phyloP scores from a whole-genome alignment of 2,329 filamentous ascomycete genomes.

The Cryphonectria radicalis region DNA sequence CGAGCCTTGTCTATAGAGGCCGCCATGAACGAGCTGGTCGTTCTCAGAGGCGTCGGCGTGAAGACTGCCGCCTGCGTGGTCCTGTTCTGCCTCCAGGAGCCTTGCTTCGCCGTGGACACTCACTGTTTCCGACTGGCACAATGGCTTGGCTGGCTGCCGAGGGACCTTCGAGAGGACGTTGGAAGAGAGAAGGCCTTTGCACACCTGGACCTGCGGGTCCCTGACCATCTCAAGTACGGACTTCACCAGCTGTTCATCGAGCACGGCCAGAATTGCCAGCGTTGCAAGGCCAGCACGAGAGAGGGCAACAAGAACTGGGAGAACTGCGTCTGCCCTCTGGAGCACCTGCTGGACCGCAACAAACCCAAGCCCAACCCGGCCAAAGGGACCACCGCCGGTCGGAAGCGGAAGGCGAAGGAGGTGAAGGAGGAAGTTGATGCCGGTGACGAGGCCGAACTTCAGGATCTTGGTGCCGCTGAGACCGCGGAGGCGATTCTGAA shows the following conservation, averaged over 20 bases:
- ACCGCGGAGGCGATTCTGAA: not conserved
- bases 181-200: constrained; percentile 50
- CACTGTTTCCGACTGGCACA: constrained; percentile 58
- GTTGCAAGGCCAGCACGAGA: constrained; percentile 56
- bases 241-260: constrained; percentile 60
- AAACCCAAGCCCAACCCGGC: not conserved
- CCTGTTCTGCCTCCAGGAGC: constrained; percentile 58
- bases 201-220: constrained; percentile 57
- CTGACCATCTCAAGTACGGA: constrained; percentile 57
- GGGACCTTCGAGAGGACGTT: constrained; percentile 42
- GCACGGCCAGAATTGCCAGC: constrained; percentile 54
- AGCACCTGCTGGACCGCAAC: constrained; percentile 42
- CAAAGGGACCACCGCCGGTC: constrained; percentile 6
- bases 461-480: not conserved
- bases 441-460: not conserved
- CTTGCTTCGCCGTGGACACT: constrained; percentile 62
- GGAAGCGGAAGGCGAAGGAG: constrained; percentile 1
- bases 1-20: constrained; percentile 49
- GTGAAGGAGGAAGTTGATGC: not conserved
- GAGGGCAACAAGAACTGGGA: constrained; percentile 66
- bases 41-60: constrained; percentile 58
- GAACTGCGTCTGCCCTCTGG: constrained; percentile 49
- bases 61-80: constrained; percentile 62
- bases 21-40: constrained; percentile 55
- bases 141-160: constrained; percentile 61